These are phyloP conservation scores for Cladophialophora carrionii DNA, from an alignment of 2,329 filamentous ascomycete species.

Conservation along the genomic window DNA sequence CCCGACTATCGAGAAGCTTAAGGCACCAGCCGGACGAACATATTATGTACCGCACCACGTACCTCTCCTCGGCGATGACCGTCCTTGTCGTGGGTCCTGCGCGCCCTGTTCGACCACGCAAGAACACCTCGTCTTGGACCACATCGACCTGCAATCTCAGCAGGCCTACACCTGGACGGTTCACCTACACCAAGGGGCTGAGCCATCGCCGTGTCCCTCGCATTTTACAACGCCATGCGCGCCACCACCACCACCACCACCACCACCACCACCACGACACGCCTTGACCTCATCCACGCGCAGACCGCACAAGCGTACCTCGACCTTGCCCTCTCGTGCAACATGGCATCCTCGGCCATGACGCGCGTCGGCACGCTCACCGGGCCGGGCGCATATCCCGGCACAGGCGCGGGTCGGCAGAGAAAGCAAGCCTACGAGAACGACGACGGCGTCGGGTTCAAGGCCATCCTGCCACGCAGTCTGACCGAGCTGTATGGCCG, in stretches of 20 bases:
- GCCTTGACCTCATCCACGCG: conserved; percentile 1
- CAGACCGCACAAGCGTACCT: conserved; percentile 19
- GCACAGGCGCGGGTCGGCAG: conserved; percentile 5
- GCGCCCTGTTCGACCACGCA: conserved; percentile 21
- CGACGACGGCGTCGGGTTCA: conserved; percentile 33
- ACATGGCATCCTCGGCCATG: conserved; percentile 28
- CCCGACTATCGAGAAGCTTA: conserved; percentile 18
- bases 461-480: conserved; percentile 29
- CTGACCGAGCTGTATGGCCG: conserved; percentile 28
- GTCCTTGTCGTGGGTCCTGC: conserved; percentile 28
- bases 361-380: conserved; percentile 30
- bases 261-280: no score
- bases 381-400: conserved; percentile 27
- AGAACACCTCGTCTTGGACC: conserved; percentile 27
- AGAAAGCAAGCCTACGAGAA: conserved; percentile 23
- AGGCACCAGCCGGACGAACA: neutral
- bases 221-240: conserved; percentile 27
- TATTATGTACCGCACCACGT: neutral
- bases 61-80: conserved; percentile 18
- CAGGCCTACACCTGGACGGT: conserved; percentile 27
- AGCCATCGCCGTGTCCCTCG: conserved; percentile 30
- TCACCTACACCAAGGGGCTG: conserved; percentile 36
- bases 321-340: conserved; percentile 26
- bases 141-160: conserved; percentile 25
- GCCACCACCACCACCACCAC: no score